Conservation (phyloP, 108 stramenopile species). For the Cyclotella atomus region DNA sequence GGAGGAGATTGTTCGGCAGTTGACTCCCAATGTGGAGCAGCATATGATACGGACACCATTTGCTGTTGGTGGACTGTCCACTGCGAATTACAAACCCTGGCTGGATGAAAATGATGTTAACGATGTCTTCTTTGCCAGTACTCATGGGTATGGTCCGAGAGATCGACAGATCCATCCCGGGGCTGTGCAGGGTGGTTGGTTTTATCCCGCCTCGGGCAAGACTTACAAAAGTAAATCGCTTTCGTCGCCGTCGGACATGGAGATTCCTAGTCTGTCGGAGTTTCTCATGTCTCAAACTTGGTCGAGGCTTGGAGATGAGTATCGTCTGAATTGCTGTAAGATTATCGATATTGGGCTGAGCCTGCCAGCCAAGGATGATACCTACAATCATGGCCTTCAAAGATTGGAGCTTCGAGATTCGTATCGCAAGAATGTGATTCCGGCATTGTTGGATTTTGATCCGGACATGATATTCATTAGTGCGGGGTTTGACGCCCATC, state of each 20-base stretch:
- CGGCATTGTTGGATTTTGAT: constrained; percentile 84
- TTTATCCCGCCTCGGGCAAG: constrained; percentile 89
- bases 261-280: constrained; percentile 73
- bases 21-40: constrained; percentile 82
- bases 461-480: constrained; percentile 98
- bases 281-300: constrained; percentile 87
- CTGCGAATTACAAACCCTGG: constrained; percentile 89
- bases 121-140: constrained; percentile 90
- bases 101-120: constrained; percentile 89
- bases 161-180: constrained; percentile 60
- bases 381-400: constrained; percentile 77
- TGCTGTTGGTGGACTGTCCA: constrained; percentile 69
- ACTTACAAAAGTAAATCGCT: constrained; percentile 67
- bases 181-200: constrained; percentile 76
- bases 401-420: constrained; percentile 85
- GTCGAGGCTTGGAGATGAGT: constrained; percentile 86
- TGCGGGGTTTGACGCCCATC: constrained; percentile 99
- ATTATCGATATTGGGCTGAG: constrained; percentile 87
- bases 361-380: constrained; percentile 70
- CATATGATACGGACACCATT: constrained; percentile 78
- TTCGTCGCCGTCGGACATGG: constrained; percentile 62
- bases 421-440: constrained; percentile 86
- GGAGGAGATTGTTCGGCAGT: constrained; percentile 89
- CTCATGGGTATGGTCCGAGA: constrained; percentile 92
- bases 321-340: constrained; percentile 78